Base-by-base conservation (phyloP, 306 rosid genomes). In the Cotoneaster glaucophyllus region DNA sequence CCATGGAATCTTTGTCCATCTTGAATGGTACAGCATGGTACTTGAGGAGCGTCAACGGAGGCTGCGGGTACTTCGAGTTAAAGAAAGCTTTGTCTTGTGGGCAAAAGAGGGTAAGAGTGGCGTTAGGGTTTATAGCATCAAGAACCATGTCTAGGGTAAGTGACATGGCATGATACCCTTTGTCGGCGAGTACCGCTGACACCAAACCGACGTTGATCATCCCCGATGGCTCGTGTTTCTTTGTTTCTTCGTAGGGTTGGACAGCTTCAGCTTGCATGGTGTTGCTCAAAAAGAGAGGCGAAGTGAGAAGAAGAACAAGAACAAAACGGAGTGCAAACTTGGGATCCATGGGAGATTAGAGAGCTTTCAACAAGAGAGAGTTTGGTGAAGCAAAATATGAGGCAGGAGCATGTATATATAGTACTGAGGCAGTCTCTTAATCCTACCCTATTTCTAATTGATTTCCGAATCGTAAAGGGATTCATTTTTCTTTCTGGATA, bases 31-130 rank as follows among this genome's bases (percentile, higher is more conserved):
- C 70, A 7, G 3, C 25, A 22, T 76, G 79, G 26, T 76, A 76
- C 15, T 76, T 24, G 56, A 76, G 73, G 34, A 54, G 64, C 1
- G 56, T 65, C 48, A 53, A 17, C 10, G 79, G 79, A 24, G 54
- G 73, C 15, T 76, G 73, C 34, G 43, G 73, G 50, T 32, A 53
- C n/a, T 76, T 66, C 24, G 34, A 15, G 52, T 71, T 24, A 14
- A 65, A 54, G 66, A 76, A 65, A n/a, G 26, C 28, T 4, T n/a
- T n/a, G 62, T 56, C 62, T 56, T 56, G 62, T 56, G 62, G 62
- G 13, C 64, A 52, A 67, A 76, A 76, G 12, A 76, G 41, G 26
- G 79, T 76, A n/a, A 76, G 28, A 6, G 8, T 61, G 29, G 5
- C 26, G 25, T 22, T 39, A 11, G 14, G 62, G 24, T 45, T 61